Percentiles rank a stretch among this genome's conserved stretches.
These are phyloP conservation scores for Sungouiozyma ichnusensis DNA, from an alignment of 805 yeast species.

Conservation along the genomic window DNA sequence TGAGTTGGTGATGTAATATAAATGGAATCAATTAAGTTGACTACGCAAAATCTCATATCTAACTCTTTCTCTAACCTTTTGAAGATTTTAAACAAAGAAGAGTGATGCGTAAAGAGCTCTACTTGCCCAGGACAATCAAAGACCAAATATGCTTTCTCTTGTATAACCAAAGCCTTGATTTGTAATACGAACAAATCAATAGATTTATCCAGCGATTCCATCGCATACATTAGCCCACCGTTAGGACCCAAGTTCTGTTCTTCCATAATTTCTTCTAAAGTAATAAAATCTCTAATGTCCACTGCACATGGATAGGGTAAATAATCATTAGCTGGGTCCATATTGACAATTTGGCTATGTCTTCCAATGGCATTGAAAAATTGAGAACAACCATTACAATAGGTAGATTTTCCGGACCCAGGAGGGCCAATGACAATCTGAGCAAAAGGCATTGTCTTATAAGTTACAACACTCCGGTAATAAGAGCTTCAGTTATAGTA, in stretches of 20 bases:
- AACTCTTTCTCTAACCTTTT: constrained; percentile 48
- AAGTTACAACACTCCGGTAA: no score
- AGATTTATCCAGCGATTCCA: constrained; percentile 53
- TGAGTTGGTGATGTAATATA: constrained; percentile 81
- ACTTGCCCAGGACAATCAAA: constrained; percentile 96
- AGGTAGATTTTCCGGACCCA: constrained; percentile 94
- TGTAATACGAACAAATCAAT: constrained; percentile 49
- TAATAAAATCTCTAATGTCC: constrained; percentile 69
- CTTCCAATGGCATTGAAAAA: constrained; percentile 92
- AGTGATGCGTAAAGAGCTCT: constrained; percentile 85
- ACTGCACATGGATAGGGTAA: constrained; percentile 61
- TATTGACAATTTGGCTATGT: constrained; percentile 68
- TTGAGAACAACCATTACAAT: constrained; percentile 85
- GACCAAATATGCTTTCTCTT: constrained; percentile 53
- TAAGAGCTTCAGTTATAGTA: no score
- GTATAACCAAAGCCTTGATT: constrained; percentile 44
- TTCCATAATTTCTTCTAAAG: constrained; percentile 69
- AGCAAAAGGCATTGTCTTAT: constrained; percentile 61
- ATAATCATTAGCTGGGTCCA: constrained; percentile 85
- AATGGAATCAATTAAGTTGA: constrained; percentile 73
- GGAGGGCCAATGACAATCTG: constrained; percentile 97
- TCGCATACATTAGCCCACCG: constrained; percentile 85
- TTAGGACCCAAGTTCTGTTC: constrained; percentile 66
- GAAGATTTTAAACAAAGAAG: constrained; percentile 61
- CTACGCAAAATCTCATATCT: constrained; percentile 71